phyloP scores from a whole-genome alignment of 768 basidiomycete species.

The Calvatia gigantea region DNA sequence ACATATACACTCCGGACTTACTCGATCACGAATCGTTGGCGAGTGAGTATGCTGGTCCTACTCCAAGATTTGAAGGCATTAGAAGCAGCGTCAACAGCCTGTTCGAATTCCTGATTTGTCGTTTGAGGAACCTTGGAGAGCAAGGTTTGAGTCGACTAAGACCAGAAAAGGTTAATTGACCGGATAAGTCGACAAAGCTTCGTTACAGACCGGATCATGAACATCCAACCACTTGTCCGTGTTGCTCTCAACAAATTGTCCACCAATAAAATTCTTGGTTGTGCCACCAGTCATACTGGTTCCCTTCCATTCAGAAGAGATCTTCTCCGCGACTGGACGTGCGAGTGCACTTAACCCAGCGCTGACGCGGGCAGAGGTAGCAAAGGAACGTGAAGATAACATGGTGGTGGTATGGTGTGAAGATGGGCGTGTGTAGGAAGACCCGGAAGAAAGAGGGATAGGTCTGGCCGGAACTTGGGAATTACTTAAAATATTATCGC shows the following conservation, averaged over 20 bases:
- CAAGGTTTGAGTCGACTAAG: constrained; percentile 89
- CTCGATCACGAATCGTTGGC: constrained; percentile 90
- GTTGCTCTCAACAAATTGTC: constrained; percentile 84
- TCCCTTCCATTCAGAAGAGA: constrained; percentile 81
- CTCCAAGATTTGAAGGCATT: constrained; percentile 90
- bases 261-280: constrained; percentile 91
- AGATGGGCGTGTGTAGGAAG: neutral
- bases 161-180: neutral
- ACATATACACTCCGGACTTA: constrained; percentile 33
- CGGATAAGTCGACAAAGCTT: neutral
- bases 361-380: constrained; percentile 41
- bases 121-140: constrained; percentile 91
- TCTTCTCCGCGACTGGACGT: constrained; percentile 59
- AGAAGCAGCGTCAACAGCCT: constrained; percentile 80
- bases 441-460: neutral
- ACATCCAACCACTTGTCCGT: constrained; percentile 81
- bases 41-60: constrained; percentile 74
- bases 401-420: constrained; percentile 13
- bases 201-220: constrained; percentile 67
- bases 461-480: constrained; percentile 4
- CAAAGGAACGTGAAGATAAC: constrained; percentile 36
- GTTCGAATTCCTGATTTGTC: constrained; percentile 72
- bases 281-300: constrained; percentile 81
- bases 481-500: neutral
- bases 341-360: constrained; percentile 50